Evolutionary conservation across 257 asterid genomes (phyloP), one percentile per base, ranked within the genome.

Genomic region (Lycium ferocissimum): DNA sequence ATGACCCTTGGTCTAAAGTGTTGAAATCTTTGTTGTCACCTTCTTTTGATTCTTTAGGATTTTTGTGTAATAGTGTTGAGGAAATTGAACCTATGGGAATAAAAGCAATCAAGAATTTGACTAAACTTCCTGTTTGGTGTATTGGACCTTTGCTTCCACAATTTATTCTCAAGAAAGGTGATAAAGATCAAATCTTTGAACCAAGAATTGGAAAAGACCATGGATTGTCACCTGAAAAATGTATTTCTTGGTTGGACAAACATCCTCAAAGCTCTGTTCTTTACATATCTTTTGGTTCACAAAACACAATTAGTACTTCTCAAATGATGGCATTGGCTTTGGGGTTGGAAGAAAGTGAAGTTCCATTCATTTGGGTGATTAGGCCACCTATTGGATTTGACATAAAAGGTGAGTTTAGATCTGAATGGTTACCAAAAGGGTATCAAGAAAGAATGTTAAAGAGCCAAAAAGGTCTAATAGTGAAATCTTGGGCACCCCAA

Each of bases 401-500:
- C 62, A 5, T 72, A 35, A 83, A 84, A 59, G 91, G 88, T 11
- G 94, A 93, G 76, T 96, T 96, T 87, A 80, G 82, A 58, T 5
- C 95, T 3, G 95, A 96, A 83, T 96, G 95, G 98, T 88, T 96
- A 1, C 99, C 98, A 2, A 40, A 83, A 2, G 92, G 92, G 9
- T 96, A 93, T 67, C 93, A 89, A 49, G 87, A 91, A 45, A 79
- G 93, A 80, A 69, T 84, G 58, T 58, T 43, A 14, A 78, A 20
- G 2, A 83, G 38, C 5, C 82, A 88, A 2, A 92, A 84, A 83
- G 99, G 98, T 0, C 33, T 96, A 45, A n/a, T 96, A 17, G 91
- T 96, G 15, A 91, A 89, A 18, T 86, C 87, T n/a, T 96, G 98
- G 99, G 98, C 98, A n/a, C 98, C 99, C 7, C 98, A 96, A 84